Evolutionary conservation across 1,284 basidiomycete species (phyloP).

Genomic region (Ceratobasidium sp.): DNA sequence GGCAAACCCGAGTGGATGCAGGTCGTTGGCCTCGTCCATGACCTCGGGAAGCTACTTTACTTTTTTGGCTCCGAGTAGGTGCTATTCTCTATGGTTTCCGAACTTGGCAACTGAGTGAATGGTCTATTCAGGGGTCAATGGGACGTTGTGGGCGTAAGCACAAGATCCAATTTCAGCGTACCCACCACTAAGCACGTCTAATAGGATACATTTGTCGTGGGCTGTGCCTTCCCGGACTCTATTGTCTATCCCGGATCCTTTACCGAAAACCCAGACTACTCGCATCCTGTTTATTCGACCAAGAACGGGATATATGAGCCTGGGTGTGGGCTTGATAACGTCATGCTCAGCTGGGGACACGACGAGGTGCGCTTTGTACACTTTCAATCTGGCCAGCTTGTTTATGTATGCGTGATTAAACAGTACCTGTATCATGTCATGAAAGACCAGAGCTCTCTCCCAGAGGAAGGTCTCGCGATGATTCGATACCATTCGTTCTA

Average conservation of each 20-base stretch:
- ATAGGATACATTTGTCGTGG: slow-evolving; percentile 87
- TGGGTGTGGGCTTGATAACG: slow-evolving; percentile 86
- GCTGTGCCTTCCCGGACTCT: slow-evolving; percentile 83
- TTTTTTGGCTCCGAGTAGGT: slow-evolving; percentile 75
- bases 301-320: slow-evolving; percentile 84
- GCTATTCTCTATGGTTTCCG: slow-evolving; percentile 1
- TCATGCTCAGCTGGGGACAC: slow-evolving; percentile 91
- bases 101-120: background rate
- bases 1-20: slow-evolving; percentile 88
- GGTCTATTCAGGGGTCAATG: slow-evolving; percentile 70
- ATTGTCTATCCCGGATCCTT: slow-evolving; percentile 88
- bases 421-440: slow-evolving; percentile 80
- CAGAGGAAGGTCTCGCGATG: slow-evolving; percentile 85
- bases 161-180: background rate
- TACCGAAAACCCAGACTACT: slow-evolving; percentile 75
- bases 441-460: slow-evolving; percentile 80
- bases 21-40: slow-evolving; percentile 85
- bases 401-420: background rate
- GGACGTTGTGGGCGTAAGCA: slow-evolving; percentile 85
- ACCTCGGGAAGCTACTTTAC: slow-evolving; percentile 84
- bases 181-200: slow-evolving; percentile 1
- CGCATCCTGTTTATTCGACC: slow-evolving; percentile 77
- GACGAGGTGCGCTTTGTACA: slow-evolving; percentile 68
- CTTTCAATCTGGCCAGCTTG: slow-evolving; percentile 3
- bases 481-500: slow-evolving; percentile 95